Evolutionary conservation across 2,329 filamentous ascomycete species (phyloP).

Genomic region (Zasmidium angulare): DNA sequence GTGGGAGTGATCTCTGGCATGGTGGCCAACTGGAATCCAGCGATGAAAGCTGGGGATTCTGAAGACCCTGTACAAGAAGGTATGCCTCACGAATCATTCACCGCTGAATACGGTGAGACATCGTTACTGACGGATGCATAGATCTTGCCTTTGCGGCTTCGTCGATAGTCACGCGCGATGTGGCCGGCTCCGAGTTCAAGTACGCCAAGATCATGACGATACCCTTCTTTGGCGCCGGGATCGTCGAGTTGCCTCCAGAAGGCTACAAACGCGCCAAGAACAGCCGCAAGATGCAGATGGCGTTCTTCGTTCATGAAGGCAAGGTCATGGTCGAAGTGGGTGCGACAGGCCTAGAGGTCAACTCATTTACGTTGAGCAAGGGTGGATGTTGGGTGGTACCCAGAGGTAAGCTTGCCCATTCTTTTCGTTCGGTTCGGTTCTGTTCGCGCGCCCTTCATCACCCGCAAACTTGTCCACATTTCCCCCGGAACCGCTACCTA

Average conservation of each 20-base stretch:
- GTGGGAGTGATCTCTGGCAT: conserved; percentile 64
- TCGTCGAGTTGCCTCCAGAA: conserved; percentile 83
- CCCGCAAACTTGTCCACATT: neutral
- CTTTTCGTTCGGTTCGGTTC: conserved; percentile 13
- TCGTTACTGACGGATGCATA: conserved; percentile 30
- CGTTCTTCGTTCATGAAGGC: conserved; percentile 85
- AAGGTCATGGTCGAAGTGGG: conserved; percentile 75
- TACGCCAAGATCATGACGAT: conserved; percentile 85
- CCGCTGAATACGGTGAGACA: conserved; percentile 5
- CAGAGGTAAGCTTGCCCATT: conserved; percentile 65
- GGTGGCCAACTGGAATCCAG: conserved; percentile 57
- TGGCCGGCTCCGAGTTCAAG: conserved; percentile 69
- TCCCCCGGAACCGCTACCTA: conserved; percentile 11
- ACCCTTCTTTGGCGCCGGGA: conserved; percentile 83
- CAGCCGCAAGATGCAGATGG: conserved; percentile 93
- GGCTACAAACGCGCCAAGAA: conserved; percentile 89
- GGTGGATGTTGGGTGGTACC: conserved; percentile 95
- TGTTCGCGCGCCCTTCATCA: conserved; percentile 6
- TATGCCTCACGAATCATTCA: conserved; percentile 25
- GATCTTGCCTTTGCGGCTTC: conserved; percentile 61
- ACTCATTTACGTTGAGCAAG: conserved; percentile 76
- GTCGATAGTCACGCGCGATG: conserved; percentile 58
- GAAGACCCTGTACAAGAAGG: conserved; percentile 44
- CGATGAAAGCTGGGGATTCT: conserved; percentile 29
- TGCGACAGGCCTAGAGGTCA: conserved; percentile 51